Evolutionary conservation across 805 yeast genomes (phyloP).

Genomic region (Zygoascus ofunaensis): DNA sequence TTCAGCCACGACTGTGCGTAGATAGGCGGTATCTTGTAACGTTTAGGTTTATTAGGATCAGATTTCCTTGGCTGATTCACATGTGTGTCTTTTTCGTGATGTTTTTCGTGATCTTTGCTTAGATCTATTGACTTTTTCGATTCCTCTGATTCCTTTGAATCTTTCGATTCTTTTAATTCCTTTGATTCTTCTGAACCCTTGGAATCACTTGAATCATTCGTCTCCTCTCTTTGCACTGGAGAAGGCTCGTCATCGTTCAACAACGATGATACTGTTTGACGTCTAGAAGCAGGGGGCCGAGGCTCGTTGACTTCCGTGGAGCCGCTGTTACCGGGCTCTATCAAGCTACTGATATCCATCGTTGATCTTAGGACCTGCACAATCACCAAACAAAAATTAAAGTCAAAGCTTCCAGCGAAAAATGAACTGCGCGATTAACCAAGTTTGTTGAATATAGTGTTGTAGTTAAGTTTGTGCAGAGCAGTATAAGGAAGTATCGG

Average conservation of each 20-base stretch:
- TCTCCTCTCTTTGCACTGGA: slow-evolving; percentile 4
- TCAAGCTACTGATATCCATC: slow-evolving; percentile 15
- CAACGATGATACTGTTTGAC: slow-evolving; percentile 19
- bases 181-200: background rate
- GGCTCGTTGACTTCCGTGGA: background rate
- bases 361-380: too few relatives aligned
- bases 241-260: slow-evolving; percentile 14
- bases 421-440: too few relatives aligned
- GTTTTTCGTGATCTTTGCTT: too few relatives aligned
- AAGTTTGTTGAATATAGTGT: too few relatives aligned
- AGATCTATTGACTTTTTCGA: background rate
- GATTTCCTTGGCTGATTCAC: slow-evolving; percentile 3
- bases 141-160: background rate
- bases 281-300: slow-evolving; percentile 4
- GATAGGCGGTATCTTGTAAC: slow-evolving; percentile 4
- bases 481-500: too few relatives aligned
- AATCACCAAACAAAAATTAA: background rate
- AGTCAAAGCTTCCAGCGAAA: background rate
- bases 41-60: slow-evolving; percentile 1
- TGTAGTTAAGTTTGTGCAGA: too few relatives aligned
- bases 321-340: slow-evolving; percentile 6
- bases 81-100: too few relatives aligned
- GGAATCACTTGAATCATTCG: background rate
- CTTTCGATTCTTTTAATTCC: slow-evolving; percentile 1
- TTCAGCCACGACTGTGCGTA: slow-evolving; percentile 4